Evolutionary conservation across 2,329 filamentous ascomycete species (phyloP).

Genomic region (Nectriaceae sp.): DNA sequence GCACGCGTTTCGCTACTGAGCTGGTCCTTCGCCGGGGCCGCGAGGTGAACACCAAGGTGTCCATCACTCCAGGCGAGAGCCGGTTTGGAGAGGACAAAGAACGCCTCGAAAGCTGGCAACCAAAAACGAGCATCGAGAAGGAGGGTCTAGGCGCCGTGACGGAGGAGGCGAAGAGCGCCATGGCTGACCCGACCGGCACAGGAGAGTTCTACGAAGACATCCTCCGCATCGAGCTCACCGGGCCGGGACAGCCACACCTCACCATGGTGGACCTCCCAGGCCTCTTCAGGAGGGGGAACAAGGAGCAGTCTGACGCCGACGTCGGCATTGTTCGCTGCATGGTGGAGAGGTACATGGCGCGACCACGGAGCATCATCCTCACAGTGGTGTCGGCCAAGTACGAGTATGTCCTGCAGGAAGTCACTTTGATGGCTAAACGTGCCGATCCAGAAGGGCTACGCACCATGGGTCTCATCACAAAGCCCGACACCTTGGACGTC

Average conservation of each 20-base stretch:
- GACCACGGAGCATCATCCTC: constrained; percentile 46
- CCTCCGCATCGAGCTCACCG: constrained; percentile 26
- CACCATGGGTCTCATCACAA: constrained; percentile 18
- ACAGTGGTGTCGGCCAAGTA: constrained; percentile 44
- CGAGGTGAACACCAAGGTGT: constrained; percentile 34
- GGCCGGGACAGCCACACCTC: constrained; percentile 34
- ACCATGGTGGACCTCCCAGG: constrained; percentile 52
- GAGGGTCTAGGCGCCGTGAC: constrained; percentile 30
- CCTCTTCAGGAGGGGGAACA: constrained; percentile 39
- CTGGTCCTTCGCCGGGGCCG: constrained; percentile 50
- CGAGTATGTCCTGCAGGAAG: constrained; percentile 28
- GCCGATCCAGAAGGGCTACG: constrained; percentile 5
- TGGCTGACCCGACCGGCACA: constrained; percentile 38
- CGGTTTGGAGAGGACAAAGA: constrained; percentile 2
- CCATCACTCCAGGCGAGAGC: constrained; percentile 32
- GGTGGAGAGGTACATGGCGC: constrained; percentile 42
- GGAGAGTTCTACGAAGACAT: constrained; percentile 20
- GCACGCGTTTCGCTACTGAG: constrained; percentile 64
- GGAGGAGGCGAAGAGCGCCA: constrained; percentile 43
- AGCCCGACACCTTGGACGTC: constrained; percentile 11
- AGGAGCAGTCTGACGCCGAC: constrained; percentile 35
- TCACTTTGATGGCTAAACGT: neutral
- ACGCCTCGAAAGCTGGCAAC: constrained; percentile 18
- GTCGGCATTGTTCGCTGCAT: constrained; percentile 37
- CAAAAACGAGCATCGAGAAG: constrained; percentile 21